Percentiles rank a stretch among this genome's conserved stretches.
These are phyloP conservation scores for Acanthamoeba quina DNA, from an alignment of 208 protist species.

Conservation along the genomic window DNA sequence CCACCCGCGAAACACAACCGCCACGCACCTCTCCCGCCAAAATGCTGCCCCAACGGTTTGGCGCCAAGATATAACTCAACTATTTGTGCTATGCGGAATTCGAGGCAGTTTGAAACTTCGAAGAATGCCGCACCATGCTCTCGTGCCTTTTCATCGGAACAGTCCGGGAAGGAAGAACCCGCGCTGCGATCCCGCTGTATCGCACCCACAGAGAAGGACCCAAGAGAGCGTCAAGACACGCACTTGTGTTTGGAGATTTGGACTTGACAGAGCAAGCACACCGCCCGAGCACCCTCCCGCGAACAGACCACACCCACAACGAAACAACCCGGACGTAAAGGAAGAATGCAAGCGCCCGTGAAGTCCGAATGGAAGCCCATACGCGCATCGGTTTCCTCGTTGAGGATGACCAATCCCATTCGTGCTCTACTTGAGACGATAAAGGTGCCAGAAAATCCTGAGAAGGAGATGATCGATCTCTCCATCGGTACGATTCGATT, in stretches of 20 bases:
- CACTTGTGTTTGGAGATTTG: neutral
- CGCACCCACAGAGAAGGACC: neutral
- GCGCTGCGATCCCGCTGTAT: neutral
- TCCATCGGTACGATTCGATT: constrained; percentile 88
- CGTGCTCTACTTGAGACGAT: constrained; percentile 91
- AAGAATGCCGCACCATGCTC: neutral
- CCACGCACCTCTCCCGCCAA: neutral
- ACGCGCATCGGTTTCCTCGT: neutral
- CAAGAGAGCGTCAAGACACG: neutral
- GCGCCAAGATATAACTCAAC: neutral
- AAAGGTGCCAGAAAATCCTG: constrained; percentile 88
- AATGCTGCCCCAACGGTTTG: neutral
- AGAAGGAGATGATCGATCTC: constrained; percentile 89
- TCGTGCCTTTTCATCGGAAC: neutral
- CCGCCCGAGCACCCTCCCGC: too few species aligned
- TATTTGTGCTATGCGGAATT: neutral
- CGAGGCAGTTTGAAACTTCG: neutral
- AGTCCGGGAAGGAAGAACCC: neutral
- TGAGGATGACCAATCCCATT: constrained; percentile 70
- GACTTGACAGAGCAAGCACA: neutral
- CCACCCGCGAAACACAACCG: neutral
- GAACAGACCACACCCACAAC: too few species aligned
- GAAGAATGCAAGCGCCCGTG: constrained; percentile 32
- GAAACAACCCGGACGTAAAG: neutral
- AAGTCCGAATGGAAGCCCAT: constrained; percentile 49